Conservation (phyloP, 192 early-diverging fungal species). For the Umbelopsis vinacea region DNA sequence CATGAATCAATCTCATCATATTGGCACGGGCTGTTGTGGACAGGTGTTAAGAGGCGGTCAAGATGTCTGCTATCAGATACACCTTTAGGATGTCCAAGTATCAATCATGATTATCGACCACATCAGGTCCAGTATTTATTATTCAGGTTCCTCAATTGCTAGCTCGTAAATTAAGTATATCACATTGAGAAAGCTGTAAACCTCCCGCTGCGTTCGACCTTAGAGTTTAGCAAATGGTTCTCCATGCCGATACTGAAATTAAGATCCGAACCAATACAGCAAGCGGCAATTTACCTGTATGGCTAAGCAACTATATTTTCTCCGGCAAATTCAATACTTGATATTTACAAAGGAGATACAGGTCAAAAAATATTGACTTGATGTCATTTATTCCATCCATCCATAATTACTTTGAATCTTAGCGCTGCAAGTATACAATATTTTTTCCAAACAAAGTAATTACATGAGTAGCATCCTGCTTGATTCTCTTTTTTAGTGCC, state of each 20-base stretch:
- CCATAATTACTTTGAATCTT: too few species aligned
- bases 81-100: neutral
- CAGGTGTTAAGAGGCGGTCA: neutral
- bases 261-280: neutral
- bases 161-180: constrained; percentile 5
- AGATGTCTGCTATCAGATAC: neutral
- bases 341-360: neutral
- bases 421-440: too few species aligned
- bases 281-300: neutral
- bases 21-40: neutral
- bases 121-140: neutral
- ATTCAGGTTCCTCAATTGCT: too few species aligned
- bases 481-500: too few species aligned
- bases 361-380: too few species aligned
- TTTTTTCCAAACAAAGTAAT: too few species aligned
- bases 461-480: too few species aligned
- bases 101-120: neutral
- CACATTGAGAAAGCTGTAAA: neutral
- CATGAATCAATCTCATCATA: constrained; percentile 6
- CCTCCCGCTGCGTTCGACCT: neutral
- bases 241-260: neutral
- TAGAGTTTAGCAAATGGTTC: neutral
- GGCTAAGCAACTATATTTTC: neutral
- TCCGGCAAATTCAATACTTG: constrained; percentile 6
- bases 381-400: too few species aligned